Percentiles rank a stretch among this genome's conserved stretches.
phyloP scores from a whole-genome alignment of 2,329 filamentous ascomycete genomes.

The Cercospora citrullina region DNA sequence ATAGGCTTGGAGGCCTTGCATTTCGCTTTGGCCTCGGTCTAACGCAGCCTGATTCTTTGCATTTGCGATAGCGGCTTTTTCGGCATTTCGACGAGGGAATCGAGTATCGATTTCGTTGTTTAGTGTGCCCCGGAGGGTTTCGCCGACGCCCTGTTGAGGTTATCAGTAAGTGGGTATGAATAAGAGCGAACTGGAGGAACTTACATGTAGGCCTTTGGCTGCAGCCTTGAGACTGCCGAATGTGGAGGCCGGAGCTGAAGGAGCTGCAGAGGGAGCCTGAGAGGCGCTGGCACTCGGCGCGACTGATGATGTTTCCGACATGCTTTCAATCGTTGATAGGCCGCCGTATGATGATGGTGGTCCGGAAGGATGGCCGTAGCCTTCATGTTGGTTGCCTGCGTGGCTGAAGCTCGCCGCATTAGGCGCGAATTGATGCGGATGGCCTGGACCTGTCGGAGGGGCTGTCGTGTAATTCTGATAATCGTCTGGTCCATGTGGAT shows the following conservation, averaged over 20 bases:
- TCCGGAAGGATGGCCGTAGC: neutral
- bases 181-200: constrained; percentile 5
- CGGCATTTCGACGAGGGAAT: constrained; percentile 32
- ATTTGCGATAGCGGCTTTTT: constrained; percentile 32
- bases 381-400: neutral
- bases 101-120: constrained; percentile 37
- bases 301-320: constrained; percentile 12
- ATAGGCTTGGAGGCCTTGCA: constrained; percentile 26
- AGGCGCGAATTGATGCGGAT: neutral
- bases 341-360: constrained; percentile 14
- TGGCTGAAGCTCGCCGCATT: neutral
- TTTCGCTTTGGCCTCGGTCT: constrained; percentile 32
- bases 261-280: constrained; percentile 8
- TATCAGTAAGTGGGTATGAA: constrained; percentile 8
- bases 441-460: neutral
- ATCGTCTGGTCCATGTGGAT: constrained; percentile 13
- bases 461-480: constrained; percentile 9
- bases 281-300: constrained; percentile 7
- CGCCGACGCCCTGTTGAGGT: constrained; percentile 35
- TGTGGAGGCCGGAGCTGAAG: constrained; percentile 5
- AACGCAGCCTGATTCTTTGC: constrained; percentile 34
- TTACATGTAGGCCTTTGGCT: constrained; percentile 37
- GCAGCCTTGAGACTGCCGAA: constrained; percentile 35
- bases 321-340: constrained; percentile 13
- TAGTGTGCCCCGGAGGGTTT: constrained; percentile 37